Conservation (phyloP, 176 grass and related monocot genomes). For the Triticum timopheevii region DNA sequence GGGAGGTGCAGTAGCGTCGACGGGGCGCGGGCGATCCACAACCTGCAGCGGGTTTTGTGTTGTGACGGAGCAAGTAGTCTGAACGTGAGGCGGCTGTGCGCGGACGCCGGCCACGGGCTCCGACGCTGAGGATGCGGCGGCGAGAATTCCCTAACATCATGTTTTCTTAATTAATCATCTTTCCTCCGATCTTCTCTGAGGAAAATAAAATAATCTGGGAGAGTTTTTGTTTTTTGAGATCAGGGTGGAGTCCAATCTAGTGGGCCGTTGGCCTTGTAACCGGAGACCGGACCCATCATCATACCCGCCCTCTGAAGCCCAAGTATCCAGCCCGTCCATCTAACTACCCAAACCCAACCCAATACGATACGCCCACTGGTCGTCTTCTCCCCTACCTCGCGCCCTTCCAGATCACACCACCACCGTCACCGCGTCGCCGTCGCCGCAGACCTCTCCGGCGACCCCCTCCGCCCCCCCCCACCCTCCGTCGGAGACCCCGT, state of each 20-base stretch:
- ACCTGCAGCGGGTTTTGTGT: neutral
- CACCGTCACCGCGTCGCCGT: conserved; percentile 28
- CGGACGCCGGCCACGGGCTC: neutral
- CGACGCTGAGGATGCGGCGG: neutral
- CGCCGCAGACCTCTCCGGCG: conserved; percentile 42
- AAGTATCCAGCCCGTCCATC: neutral
- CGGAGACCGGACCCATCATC: too few relatives aligned
- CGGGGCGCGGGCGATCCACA: neutral
- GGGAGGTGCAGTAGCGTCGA: neutral
- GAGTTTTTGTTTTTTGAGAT: too few relatives aligned
- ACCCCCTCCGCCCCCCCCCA: neutral
- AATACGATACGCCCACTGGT: conserved; percentile 9
- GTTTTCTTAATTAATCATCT: neutral
- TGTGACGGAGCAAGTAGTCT: neutral
- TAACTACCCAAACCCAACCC: conserved; percentile 5
- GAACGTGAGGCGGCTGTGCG: neutral
- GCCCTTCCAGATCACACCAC: conserved; percentile 47
- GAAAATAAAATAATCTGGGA: neutral
- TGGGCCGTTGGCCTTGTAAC: too few relatives aligned
- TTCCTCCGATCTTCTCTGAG: neutral
- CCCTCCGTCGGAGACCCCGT: neutral
- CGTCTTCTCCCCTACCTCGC: conserved; percentile 38
- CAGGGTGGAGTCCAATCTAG: too few relatives aligned
- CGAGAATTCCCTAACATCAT: neutral
- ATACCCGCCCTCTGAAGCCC: neutral